Base-by-base conservation (phyloP, 202 grass and related monocot species). In the Brachypodium distachyon region DNA sequence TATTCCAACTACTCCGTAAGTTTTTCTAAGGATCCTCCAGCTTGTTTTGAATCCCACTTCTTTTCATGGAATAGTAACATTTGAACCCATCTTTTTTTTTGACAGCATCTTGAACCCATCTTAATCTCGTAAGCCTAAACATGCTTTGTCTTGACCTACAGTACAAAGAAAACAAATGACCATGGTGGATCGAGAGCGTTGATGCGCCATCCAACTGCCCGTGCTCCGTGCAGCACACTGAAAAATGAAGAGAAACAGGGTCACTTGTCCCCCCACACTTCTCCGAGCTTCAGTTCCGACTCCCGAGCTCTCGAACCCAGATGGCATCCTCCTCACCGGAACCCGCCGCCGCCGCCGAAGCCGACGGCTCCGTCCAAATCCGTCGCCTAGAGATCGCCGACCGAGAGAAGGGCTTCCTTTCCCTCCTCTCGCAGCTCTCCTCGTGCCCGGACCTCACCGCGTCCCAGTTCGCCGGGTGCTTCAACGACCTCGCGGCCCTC, bases 391-490 rank as follows among this genome's bases (percentile, higher is more conserved):
- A 97, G 81, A 13, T 83, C 18, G 68, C 83, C 1, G 93, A 97
- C 73, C 72, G 82, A 9, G 84, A 76, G 61, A 97, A 77, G 84
- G 90, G 93, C 1, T 93, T 97, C 53, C 27, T 93, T 0, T 2
- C 67, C 26, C 87, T 97, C 33, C 93, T 97, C 2, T 60, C 90
- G 2, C 90, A 97, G 85, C 85, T 97, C 69, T 89, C 90, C 68
- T 18, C 61, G 23, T 87, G 81, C 49, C 84, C 84, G 40, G 86
- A 81, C 16, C 88, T 92, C 82, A 90, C 89, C 12, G 40, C 81
- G 9, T 77, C 79, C 49, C 87, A 90, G 67, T 93, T 93, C 66
- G 72, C 72, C 52, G 27, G 68, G 50, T 89, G 91, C 57, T 92
- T 94, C 78, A 64, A 82, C 37, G 87, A 97, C n/a, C 94, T 97